Evolutionary conservation across 225 moss, liverwort and hornwort species (phyloP).

Genomic region (Physcomitrellopsis africana): DNA sequence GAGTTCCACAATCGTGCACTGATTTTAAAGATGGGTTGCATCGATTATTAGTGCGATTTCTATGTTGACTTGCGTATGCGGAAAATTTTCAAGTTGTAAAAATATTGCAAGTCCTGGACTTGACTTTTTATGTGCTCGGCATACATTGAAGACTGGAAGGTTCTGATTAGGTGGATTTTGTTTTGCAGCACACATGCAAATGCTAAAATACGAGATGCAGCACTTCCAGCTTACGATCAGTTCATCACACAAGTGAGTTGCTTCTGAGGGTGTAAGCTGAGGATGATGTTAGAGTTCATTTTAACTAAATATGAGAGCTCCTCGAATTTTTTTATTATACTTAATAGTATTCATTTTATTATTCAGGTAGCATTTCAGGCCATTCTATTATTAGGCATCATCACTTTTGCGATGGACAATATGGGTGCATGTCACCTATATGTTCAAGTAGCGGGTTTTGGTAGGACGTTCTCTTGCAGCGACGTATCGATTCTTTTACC

Average conservation of each 20-base stretch:
- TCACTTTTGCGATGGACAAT: slow-evolving; percentile 14
- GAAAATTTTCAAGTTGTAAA: slow-evolving; percentile 7
- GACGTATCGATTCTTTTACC: slow-evolving; percentile 9
- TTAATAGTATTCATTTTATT: neutral
- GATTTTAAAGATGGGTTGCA: slow-evolving; percentile 4
- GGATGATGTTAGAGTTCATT: neutral
- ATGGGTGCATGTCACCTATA: slow-evolving; percentile 5
- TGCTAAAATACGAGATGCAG: slow-evolving; percentile 82
- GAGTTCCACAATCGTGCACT: slow-evolving; percentile 8
- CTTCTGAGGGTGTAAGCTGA: slow-evolving; percentile 15
- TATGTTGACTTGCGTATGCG: neutral
- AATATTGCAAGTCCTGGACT: neutral
- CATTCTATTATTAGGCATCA: neutral
- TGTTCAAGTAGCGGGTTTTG: slow-evolving; percentile 16
- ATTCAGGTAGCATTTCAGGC: neutral
- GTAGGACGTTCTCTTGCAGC: neutral
- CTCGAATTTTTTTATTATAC: neutral
- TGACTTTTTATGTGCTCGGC: slow-evolving; percentile 1
- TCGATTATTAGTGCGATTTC: neutral
- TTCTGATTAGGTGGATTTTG: slow-evolving; percentile 30
- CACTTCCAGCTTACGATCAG: slow-evolving; percentile 78
- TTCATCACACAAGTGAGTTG: slow-evolving; percentile 74
- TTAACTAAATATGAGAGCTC: neutral
- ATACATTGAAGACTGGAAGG: slow-evolving; percentile 1
- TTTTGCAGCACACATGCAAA: slow-evolving; percentile 80